A percentile compares a stretch with the other conserved stretches of the same genome.
Evolutionary conservation across 805 yeast genomes (phyloP).

Genomic region (Starmerella apicola): DNA sequence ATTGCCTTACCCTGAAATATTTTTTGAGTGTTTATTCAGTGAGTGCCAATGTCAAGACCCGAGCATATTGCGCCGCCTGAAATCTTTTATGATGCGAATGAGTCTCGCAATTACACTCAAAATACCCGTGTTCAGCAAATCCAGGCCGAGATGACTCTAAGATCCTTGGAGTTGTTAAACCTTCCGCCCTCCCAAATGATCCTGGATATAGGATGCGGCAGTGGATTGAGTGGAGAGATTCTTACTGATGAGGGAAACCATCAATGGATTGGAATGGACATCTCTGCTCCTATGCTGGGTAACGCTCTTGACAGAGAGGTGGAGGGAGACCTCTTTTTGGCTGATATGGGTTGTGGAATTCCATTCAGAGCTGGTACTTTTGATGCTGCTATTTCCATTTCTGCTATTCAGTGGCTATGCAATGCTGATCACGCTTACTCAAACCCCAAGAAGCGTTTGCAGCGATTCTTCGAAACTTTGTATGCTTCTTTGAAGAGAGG

Average conservation of each 20-base stretch:
- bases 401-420: slow-evolving; percentile 96
- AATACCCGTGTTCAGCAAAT: slow-evolving; percentile 96
- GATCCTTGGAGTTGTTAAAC: slow-evolving; percentile 80
- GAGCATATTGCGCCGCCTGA: slow-evolving; percentile 96
- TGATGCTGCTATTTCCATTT: slow-evolving; percentile 90
- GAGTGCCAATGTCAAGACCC: slow-evolving; percentile 69
- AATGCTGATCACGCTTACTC: slow-evolving; percentile 77
- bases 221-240: slow-evolving; percentile 91
- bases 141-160: slow-evolving; percentile 92
- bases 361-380: slow-evolving; percentile 94
- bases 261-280: slow-evolving; percentile 92
- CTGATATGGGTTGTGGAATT: slow-evolving; percentile 87
- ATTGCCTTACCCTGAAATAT: background rate
- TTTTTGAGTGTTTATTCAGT: no score
- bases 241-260: slow-evolving; percentile 78
- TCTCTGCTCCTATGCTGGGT: slow-evolving; percentile 90
- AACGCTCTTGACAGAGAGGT: slow-evolving; percentile 85
- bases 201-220: slow-evolving; percentile 93
- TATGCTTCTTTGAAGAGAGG: slow-evolving; percentile 82
- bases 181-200: slow-evolving; percentile 55
- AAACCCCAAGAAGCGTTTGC: slow-evolving; percentile 72
- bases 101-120: slow-evolving; percentile 78
- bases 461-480: slow-evolving; percentile 74
- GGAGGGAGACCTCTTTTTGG: slow-evolving; percentile 83
- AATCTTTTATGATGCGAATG: slow-evolving; percentile 81